Percentiles rank a stretch among this genome's conserved stretches.
Evolutionary conservation across 495 filamentous ascomycete genomes (phyloP).

Genomic region (Neurospora sp.): DNA sequence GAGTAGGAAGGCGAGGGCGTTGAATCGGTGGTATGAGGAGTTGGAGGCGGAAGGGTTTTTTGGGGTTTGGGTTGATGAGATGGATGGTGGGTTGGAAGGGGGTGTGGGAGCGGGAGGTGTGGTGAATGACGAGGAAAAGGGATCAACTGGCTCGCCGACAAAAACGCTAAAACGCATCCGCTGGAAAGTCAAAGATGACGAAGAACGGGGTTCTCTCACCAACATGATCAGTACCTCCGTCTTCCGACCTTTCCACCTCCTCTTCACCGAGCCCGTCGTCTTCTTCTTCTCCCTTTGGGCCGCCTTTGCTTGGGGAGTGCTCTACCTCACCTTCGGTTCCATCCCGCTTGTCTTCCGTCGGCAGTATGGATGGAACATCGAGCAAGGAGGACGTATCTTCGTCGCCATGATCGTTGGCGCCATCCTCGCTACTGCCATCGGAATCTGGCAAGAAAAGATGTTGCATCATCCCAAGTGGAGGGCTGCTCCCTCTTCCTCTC

Average conservation of each 20-base stretch:
- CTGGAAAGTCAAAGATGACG: constrained; percentile 79
- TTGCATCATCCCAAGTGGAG: constrained; percentile 34
- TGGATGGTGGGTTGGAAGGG: background rate
- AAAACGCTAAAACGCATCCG: constrained; percentile 50
- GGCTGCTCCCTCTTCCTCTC: background rate
- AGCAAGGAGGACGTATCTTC: constrained; percentile 66
- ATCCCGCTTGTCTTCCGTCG: constrained; percentile 68
- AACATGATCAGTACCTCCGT: constrained; percentile 70
- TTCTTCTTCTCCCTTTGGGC: constrained; percentile 94
- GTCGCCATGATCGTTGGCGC: constrained; percentile 58
- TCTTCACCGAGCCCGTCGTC: constrained; percentile 84
- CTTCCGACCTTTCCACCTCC: constrained; percentile 73
- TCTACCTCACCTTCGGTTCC: constrained; percentile 74
- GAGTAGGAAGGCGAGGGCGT: constrained; percentile 56
- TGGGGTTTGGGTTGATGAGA: constrained; percentile 39
- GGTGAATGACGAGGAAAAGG: constrained; percentile 18
- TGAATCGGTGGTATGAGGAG: constrained; percentile 75
- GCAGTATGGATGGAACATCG: constrained; percentile 58
- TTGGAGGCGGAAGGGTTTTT: constrained; percentile 57
- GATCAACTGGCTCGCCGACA: constrained; percentile 9
- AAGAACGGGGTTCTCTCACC: constrained; percentile 58
- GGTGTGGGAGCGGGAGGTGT: background rate
- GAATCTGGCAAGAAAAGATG: constrained; percentile 57
- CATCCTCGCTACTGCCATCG: constrained; percentile 59
- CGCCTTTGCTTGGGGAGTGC: constrained; percentile 78